phyloP scores from a whole-genome alignment of 2,329 filamentous ascomycete species.

The Aureobasidium sp. region DNA sequence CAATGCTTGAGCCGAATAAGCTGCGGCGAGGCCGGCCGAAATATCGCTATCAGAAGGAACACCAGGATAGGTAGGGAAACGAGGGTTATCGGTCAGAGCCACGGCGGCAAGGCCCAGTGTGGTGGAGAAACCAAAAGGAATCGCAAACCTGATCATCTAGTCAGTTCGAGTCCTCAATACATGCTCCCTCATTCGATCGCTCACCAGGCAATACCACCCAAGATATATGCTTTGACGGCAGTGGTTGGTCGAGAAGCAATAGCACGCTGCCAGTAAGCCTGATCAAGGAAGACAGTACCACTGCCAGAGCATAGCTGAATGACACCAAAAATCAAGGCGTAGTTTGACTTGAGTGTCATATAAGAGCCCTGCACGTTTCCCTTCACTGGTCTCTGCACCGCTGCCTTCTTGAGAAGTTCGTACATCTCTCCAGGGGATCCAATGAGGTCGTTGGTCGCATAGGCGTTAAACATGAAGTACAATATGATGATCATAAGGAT shows the following conservation, averaged over 20 bases:
- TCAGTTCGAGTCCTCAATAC: background rate
- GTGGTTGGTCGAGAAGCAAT: slow-evolving; percentile 34
- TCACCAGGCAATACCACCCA: slow-evolving; percentile 44
- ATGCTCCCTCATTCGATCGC: slow-evolving; percentile 20
- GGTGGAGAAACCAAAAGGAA: slow-evolving; percentile 42
- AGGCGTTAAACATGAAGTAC: slow-evolving; percentile 39
- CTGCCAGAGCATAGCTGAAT: slow-evolving; percentile 35
- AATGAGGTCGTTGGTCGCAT: slow-evolving; percentile 33
- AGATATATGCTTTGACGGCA: slow-evolving; percentile 32
- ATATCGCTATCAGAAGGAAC: slow-evolving; percentile 19
- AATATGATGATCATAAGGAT: slow-evolving; percentile 40
- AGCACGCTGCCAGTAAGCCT: slow-evolving; percentile 43
- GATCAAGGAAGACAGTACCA: slow-evolving; percentile 28
- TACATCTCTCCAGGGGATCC: slow-evolving; percentile 36
- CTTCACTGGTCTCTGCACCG: slow-evolving; percentile 30
- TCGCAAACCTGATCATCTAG: slow-evolving; percentile 17
- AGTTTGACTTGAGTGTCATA: slow-evolving; percentile 35
- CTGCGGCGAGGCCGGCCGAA: slow-evolving; percentile 22
- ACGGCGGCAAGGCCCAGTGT: slow-evolving; percentile 41
- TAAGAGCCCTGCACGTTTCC: slow-evolving; percentile 37
- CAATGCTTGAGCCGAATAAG: slow-evolving; percentile 21
- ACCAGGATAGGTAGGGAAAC: slow-evolving; percentile 36
- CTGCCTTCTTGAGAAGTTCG: slow-evolving; percentile 34
- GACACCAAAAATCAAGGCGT: slow-evolving; percentile 36
- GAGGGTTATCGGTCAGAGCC: slow-evolving; percentile 38